Base-by-base conservation (phyloP, 257 asterid genomes). In the Nemophila menziesii region DNA sequence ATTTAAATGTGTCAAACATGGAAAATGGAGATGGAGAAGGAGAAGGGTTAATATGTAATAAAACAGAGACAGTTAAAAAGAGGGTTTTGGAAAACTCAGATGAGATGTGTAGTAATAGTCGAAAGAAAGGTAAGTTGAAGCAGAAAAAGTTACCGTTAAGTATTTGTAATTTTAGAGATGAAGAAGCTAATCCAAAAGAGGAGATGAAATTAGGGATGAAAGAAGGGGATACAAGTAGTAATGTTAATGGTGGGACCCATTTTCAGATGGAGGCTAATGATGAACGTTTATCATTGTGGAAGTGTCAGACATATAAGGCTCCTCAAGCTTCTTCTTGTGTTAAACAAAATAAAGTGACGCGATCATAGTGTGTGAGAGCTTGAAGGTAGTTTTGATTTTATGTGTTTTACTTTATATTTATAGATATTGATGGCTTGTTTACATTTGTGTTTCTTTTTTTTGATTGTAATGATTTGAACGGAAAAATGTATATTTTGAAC, bases 61-160 rank as follows among this genome's bases (percentile, higher is more conserved):
- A 64, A 62, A 48, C 48, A 19, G 64, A 51, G 48, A 39, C 60
- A 33, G 54, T 16, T 60, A 51, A 52, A 57, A 64, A 60, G 60
- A 66, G 58, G 45, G 24, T 26, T 40, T 39, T 49, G 42, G 83
- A 70, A 38, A 44, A 69, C 10, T 37, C 54, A 60, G 78, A 82
- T 52, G 62, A 64, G 44, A 45, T 34, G 37, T 47, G 55, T 22
- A 70, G 73, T 65, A 48, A 50, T 64, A 78, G 79, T 43, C 69
- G 46, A 57, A 87, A 80, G 74, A 77, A 67, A 62, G 85, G 79
- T 50, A 67, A 63, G 59, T 47, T 69, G 11, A 86, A 86, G 73
- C 97, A 79, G 77, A 82, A 82, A 57, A 82, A 75, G 44, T 48
- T 86, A 69, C 94, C 97, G 2, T 62, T 82, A 63, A 80, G 97